These are phyloP conservation scores for Debaryomyces sp. DNA, from an alignment of 1,139 yeast genomes.

Conservation along the genomic window DNA sequence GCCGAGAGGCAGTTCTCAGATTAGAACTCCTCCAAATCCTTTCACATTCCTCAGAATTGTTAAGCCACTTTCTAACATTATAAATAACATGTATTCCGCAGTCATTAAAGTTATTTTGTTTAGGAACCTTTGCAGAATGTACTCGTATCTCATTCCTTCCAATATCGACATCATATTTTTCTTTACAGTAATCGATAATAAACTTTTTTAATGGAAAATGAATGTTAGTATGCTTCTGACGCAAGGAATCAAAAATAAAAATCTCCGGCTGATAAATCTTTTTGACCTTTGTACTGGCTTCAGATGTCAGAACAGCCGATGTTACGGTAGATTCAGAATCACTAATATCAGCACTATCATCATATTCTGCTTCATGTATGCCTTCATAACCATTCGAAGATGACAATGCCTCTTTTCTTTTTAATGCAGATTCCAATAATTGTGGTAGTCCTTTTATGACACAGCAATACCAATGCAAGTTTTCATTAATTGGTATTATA, in stretches of 20 bases:
- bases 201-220: constrained; percentile 60
- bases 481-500: constrained; percentile 81
- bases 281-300: neutral
- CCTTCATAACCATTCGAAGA: neutral
- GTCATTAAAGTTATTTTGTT: constrained; percentile 87
- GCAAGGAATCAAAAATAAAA: constrained; percentile 77
- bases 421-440: constrained; percentile 22
- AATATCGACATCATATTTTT: constrained; percentile 55
- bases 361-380: neutral
- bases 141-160: constrained; percentile 45
- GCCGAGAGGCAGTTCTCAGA: constrained; percentile 18
- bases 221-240: constrained; percentile 57
- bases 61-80: constrained; percentile 68
- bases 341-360: neutral
- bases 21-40: constrained; percentile 48
- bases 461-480: constrained; percentile 87
- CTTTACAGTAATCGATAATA: constrained; percentile 70
- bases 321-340: neutral
- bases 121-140: constrained; percentile 67
- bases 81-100: constrained; percentile 94
- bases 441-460: constrained; percentile 55
- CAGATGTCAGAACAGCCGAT: neutral
- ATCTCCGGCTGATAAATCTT: constrained; percentile 45
- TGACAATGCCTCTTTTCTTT: neutral
- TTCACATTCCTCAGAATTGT: constrained; percentile 52